Evolutionary conservation across 1,284 basidiomycete species (phyloP).

Genomic region (Coniophora puteana): DNA sequence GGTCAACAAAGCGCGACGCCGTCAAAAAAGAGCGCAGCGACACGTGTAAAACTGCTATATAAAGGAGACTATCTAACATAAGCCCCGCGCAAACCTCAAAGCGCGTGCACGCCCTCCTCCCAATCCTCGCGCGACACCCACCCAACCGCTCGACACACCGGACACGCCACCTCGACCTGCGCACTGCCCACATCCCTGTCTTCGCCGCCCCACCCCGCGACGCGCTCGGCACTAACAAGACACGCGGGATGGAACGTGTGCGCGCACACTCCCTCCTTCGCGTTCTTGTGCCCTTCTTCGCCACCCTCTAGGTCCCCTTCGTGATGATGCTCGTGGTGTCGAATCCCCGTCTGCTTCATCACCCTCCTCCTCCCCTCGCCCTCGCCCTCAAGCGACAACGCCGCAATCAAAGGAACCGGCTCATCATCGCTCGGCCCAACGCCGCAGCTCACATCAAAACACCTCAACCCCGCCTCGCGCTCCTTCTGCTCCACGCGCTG

Average conservation of each 20-base stretch:
- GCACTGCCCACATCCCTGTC: slow-evolving; percentile 36
- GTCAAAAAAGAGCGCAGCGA: too few species aligned
- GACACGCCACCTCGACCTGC: slow-evolving; percentile 60
- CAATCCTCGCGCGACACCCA: slow-evolving; percentile 54
- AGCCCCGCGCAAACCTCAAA: too few species aligned
- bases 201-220: slow-evolving; percentile 55
- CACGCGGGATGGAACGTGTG: slow-evolving; percentile 71
- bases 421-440: slow-evolving; percentile 75
- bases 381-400: slow-evolving; percentile 11
- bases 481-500: slow-evolving; percentile 67
- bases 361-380: slow-evolving; percentile 8
- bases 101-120: slow-evolving; percentile 43
- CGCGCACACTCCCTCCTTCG: slow-evolving; percentile 37
- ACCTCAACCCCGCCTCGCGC: slow-evolving; percentile 64
- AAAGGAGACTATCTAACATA: too few species aligned
- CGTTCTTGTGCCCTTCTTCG: not conserved
- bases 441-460: slow-evolving; percentile 66
- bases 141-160: slow-evolving; percentile 60
- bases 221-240: slow-evolving; percentile 69
- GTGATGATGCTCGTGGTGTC: slow-evolving; percentile 19
- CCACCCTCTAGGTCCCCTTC: too few species aligned
- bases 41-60: too few species aligned
- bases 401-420: slow-evolving; percentile 38
- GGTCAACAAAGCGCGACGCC: too few species aligned
- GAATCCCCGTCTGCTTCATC: slow-evolving; percentile 47